These are phyloP conservation scores for Cladophialophora carrionii DNA, from an alignment of 2,329 filamentous ascomycete genomes.

Conservation along the genomic window DNA sequence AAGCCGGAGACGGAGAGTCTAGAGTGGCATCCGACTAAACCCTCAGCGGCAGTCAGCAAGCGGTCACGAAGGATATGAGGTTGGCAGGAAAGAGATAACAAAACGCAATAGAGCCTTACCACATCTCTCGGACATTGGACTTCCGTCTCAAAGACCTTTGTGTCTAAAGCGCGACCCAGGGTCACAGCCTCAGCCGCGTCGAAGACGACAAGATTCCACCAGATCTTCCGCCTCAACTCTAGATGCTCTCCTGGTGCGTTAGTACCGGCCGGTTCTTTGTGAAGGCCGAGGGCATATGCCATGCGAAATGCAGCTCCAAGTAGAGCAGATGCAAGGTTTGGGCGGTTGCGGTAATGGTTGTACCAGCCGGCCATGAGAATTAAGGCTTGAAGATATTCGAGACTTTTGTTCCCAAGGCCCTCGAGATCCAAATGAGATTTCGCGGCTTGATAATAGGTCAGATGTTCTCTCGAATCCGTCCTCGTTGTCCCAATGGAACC, in stretches of 20 bases:
- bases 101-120: constrained; percentile 8
- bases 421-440: constrained; percentile 34
- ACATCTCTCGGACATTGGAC: constrained; percentile 16
- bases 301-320: constrained; percentile 37
- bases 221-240: constrained; percentile 36
- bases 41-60: background rate
- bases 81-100: no score
- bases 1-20: constrained; percentile 3
- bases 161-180: constrained; percentile 19
- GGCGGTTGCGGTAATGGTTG: constrained; percentile 36
- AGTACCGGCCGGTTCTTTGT: constrained; percentile 24
- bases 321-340: constrained; percentile 37
- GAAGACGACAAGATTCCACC: constrained; percentile 28
- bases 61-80: background rate
- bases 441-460: constrained; percentile 33
- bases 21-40: background rate
- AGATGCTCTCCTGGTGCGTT: constrained; percentile 32
- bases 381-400: constrained; percentile 37
- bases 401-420: constrained; percentile 32
- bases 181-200: constrained; percentile 26
- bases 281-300: constrained; percentile 35
- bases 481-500: constrained; percentile 33
- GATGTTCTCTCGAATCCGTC: constrained; percentile 30
- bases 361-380: constrained; percentile 37
- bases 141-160: constrained; percentile 20